Evolutionary conservation across 2,329 filamentous ascomycete species (phyloP).

Genomic region (Penicillium sp.): DNA sequence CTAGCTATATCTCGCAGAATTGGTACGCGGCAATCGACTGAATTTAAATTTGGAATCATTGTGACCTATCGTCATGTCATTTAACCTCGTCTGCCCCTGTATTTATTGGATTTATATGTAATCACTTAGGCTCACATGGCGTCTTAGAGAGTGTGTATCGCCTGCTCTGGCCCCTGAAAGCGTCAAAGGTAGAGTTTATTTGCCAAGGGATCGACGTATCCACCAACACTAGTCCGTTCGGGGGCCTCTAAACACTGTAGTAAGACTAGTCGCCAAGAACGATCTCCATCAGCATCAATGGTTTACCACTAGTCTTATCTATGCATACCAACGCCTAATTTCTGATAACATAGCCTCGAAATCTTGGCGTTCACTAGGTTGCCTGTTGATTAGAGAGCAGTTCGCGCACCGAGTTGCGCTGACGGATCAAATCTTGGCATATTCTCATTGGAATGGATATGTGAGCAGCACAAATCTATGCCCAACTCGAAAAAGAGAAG

Average conservation of each 20-base stretch:
- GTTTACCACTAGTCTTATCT: slow-evolving; percentile 15
- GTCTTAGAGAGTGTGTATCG: not conserved
- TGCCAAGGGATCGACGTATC: slow-evolving; percentile 21
- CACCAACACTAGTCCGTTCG: slow-evolving; percentile 11
- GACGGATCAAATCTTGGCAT: slow-evolving; percentile 7
- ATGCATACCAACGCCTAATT: not conserved
- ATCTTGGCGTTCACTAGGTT: slow-evolving; percentile 3
- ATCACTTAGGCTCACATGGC: not conserved
- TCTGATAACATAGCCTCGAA: slow-evolving; percentile 18
- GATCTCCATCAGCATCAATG: slow-evolving; percentile 13
- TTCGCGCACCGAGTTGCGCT: not conserved
- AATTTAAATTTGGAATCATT: not conserved
- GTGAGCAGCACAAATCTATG: not conserved
- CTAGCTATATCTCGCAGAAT: not conserved
- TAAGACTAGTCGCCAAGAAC: slow-evolving; percentile 13
- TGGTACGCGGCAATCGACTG: not conserved
- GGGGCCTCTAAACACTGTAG: slow-evolving; percentile 2
- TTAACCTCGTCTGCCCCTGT: not conserved
- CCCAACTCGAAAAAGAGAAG: not conserved
- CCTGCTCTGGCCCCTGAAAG: slow-evolving; percentile 9
- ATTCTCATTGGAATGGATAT: not conserved
- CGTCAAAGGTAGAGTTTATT: slow-evolving; percentile 9
- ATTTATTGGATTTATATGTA: not conserved
- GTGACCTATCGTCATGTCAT: not conserved
- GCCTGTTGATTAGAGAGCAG: not conserved